Base-by-base conservation (phyloP, 805 yeast genomes). In the Saccharomycopsis lassenensis region DNA sequence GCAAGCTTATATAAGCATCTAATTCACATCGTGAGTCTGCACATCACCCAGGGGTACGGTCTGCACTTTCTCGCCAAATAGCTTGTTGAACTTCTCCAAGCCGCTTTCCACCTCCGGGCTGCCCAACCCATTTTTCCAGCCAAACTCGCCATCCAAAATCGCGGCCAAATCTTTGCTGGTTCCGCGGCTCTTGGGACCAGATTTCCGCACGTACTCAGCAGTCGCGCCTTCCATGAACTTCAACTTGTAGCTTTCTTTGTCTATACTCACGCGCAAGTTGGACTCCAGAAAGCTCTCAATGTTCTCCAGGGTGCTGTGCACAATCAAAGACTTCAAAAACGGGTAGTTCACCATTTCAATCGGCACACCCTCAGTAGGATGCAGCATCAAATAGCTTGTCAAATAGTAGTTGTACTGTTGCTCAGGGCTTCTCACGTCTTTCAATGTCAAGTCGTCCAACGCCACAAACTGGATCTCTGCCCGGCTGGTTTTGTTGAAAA, bases 351-450 rank as follows among this genome's bases (percentile, higher is more conserved):
- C 69, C 46, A 74, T 75, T 29, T 81, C 77, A 16, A 82, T 74
- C 12, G 84, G 75, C n/a, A 91, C 79, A 21, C 96, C 96, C 57
- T 89, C 98, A 2, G 98, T 89, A 25, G 98, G 96, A 50, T 85
- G 93, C 2, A 94, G 80, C 81, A 89, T 79, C 29, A 87, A 71
- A 56, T 80, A 89, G 27, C 94, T 81, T 0, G 96, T 89, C 31
- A 89, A 69, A 54, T 89, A 89, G 61, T 89, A 89, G 54, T 84
- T 86, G 81, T 94, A 89, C 49, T 71, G 72, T 45, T 83, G 91
- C 49, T 82, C 87, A 3, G 74, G 72, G 15, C 76, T 69, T 48
- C 65, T 63, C 7, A 68, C 64, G 45, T 81, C 82, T 40, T 77
- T 77, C 50, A 86, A 67, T 0, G 96, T 86, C 48, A 86, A 62